Conservation (phyloP, 495 filamentous ascomycete species). For the Xylaria venustula region DNA sequence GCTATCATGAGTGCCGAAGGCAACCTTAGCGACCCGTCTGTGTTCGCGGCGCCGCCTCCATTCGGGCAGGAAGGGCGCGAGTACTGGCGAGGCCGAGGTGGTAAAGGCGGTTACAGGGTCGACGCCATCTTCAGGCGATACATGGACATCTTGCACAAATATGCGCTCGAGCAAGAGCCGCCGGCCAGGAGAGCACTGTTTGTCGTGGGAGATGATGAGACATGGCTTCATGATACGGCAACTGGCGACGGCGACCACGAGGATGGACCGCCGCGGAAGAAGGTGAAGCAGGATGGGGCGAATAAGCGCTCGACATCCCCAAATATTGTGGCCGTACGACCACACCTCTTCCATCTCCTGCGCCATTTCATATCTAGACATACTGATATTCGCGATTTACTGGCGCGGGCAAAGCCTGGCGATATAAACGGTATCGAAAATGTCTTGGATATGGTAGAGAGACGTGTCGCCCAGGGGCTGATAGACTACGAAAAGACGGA, state of each 20-base stretch:
- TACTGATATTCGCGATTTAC: slow-evolving; percentile 75
- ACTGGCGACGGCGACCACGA: slow-evolving; percentile 32
- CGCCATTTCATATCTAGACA: slow-evolving; percentile 74
- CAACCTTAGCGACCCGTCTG: slow-evolving; percentile 83
- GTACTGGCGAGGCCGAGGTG: slow-evolving; percentile 82
- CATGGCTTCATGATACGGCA: slow-evolving; percentile 31
- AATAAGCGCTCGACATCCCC: slow-evolving; percentile 56
- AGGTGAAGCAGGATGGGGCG: slow-evolving; percentile 51
- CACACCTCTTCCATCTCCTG: slow-evolving; percentile 90
- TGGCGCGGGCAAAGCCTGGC: slow-evolving; percentile 63
- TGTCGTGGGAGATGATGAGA: slow-evolving; percentile 60
- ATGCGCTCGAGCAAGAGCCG: slow-evolving; percentile 61
- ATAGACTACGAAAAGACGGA: slow-evolving; percentile 61
- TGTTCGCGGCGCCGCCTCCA: slow-evolving; percentile 70
- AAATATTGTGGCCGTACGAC: slow-evolving; percentile 80
- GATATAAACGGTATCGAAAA: slow-evolving; percentile 71
- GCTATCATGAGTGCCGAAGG: slow-evolving; percentile 95
- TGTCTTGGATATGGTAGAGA: slow-evolving; percentile 58
- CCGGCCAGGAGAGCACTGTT: slow-evolving; percentile 71
- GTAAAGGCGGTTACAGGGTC: slow-evolving; percentile 82
- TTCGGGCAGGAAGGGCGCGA: slow-evolving; percentile 64
- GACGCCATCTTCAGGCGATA: slow-evolving; percentile 87
- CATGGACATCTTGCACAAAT: slow-evolving; percentile 78
- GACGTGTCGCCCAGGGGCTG: slow-evolving; percentile 68
- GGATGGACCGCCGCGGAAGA: slow-evolving; percentile 54